Evolutionary conservation across 1,284 basidiomycete genomes (phyloP), one percentile per base, ranked within the genome.

Genomic region (Sutorius eximius): DNA sequence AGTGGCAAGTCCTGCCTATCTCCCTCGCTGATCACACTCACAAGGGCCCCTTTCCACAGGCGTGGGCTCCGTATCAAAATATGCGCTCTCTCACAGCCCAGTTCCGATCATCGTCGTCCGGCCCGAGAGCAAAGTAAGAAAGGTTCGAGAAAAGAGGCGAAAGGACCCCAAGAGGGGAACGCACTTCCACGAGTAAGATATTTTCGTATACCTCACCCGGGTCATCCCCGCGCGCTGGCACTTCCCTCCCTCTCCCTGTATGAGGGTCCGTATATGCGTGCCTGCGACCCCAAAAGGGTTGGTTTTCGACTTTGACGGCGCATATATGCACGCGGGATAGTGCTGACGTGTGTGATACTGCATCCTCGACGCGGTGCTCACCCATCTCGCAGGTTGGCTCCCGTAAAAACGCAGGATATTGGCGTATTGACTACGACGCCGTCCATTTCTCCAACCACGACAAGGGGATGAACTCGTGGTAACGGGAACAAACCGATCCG

Each of bases 51-150:
- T 18, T 13, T 29, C 6, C 5, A 18, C 40, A 59, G 57, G 57
- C 22, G 56, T 64, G 53, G 57, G 57, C 41, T 57, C 59, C 9
- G 57, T 62, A 8, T 61, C 36, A 59, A 89, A 86, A 59, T 95
- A 94, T 70, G 93, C 90, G 57, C 82, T 96, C 37, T 89, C 89
- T 11, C 92, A 91, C 66, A 94, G 92, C 2, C 92, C 93, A 2
- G 91, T 96, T 0, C 94, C 94, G 0, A 91, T 95, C 61, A 92
- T 97, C 58, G 94, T 96, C 53, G 92, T 96, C 37, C 81, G 91
- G 7, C 93, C 93, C 1, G 91, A 94, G 64, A 81, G 90, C 47
- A 93, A 93, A 68, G 86, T 93, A 18, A 81, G 81, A 61, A 94
- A 94, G 71, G 84, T 85, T 2, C 75, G 89, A 54, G 89, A 88